These are phyloP conservation scores for Gautieria morchelliformis DNA, from an alignment of 768 basidiomycete genomes.

Conservation along the genomic window DNA sequence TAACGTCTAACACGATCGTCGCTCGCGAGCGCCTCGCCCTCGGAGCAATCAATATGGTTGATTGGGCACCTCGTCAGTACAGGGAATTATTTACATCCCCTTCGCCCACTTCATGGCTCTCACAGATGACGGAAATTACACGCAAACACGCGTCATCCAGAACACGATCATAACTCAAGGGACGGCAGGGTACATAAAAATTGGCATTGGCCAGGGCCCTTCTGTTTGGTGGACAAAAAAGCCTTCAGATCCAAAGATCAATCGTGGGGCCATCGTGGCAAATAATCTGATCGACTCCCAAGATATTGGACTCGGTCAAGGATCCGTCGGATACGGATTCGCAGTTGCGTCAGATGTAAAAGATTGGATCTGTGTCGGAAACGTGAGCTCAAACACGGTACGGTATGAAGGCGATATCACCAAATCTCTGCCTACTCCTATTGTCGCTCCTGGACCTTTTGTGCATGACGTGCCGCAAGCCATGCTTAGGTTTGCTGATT, in stretches of 20 bases:
- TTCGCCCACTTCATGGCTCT: not conserved
- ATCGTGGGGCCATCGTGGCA: slow-evolving; percentile 13
- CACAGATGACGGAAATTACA: slow-evolving; percentile 14
- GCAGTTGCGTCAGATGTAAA: slow-evolving; percentile 14
- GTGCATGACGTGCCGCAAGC: slow-evolving; percentile 8
- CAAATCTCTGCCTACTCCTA: slow-evolving; percentile 8
- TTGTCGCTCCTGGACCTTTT: slow-evolving; percentile 15
- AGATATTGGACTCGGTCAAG: slow-evolving; percentile 1
- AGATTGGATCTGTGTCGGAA: slow-evolving; percentile 15
- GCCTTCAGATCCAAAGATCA: slow-evolving; percentile 9
- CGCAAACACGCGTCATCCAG: slow-evolving; percentile 14
- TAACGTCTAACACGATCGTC: slow-evolving; percentile 17
- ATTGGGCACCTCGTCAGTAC: slow-evolving; percentile 13
- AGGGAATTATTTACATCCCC: not conserved
- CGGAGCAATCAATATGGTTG: slow-evolving; percentile 19
- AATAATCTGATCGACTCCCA: slow-evolving; percentile 14
- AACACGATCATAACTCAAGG: slow-evolving; percentile 16
- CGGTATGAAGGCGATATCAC: slow-evolving; percentile 12
- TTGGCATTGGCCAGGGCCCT: slow-evolving; percentile 17
- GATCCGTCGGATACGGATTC: slow-evolving; percentile 16
- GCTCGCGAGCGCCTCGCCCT: slow-evolving; percentile 11
- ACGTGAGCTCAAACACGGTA: slow-evolving; percentile 11
- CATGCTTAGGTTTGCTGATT: not conserved
- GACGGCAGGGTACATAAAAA: slow-evolving; percentile 11
- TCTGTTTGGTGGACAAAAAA: slow-evolving; percentile 13